A percentile compares a stretch with the other conserved stretches of the same genome.
These are phyloP conservation scores for Gryganskiella cystojenkinii DNA, from an alignment of 192 early-diverging fungal species.

Conservation along the genomic window DNA sequence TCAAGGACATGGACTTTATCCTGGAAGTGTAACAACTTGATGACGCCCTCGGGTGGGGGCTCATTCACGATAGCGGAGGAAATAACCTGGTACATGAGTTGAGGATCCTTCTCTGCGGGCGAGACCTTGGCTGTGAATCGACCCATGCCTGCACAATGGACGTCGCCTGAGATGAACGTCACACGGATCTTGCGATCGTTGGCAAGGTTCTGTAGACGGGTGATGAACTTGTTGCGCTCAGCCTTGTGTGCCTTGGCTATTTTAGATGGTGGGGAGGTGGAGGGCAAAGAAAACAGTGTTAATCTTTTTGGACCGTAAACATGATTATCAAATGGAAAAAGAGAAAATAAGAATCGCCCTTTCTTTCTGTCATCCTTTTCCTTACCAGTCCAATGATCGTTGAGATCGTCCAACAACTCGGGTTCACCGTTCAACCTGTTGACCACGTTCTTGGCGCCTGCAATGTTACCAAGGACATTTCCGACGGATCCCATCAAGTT, in stretches of 20 bases:
- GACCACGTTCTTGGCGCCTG: conserved; percentile 66
- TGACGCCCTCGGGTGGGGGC: conserved; percentile 46
- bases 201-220: conserved; percentile 75
- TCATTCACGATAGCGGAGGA: conserved; percentile 84
- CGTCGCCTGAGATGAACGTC: conserved; percentile 88
- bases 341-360: neutral
- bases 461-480: conserved; percentile 62
- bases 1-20: conserved; percentile 47
- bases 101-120: conserved; percentile 69
- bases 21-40: conserved; percentile 46
- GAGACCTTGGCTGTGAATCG: conserved; percentile 44
- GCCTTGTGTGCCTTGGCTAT: conserved; percentile 73
- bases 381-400: conserved; percentile 69
- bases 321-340: too few relatives aligned
- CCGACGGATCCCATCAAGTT: conserved; percentile 71
- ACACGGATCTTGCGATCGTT: conserved; percentile 71
- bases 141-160: conserved; percentile 59
- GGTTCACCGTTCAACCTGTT: conserved; percentile 79
- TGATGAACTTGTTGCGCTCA: conserved; percentile 78
- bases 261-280: conserved; percentile 48
- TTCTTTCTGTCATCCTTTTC: too few relatives aligned
- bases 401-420: conserved; percentile 88
- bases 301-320: neutral
- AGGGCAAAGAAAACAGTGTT: neutral
- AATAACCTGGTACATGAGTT: conserved; percentile 84